Conservation (phyloP, 192 early-diverging fungal genomes). For the Blastocladiella britannica region DNA sequence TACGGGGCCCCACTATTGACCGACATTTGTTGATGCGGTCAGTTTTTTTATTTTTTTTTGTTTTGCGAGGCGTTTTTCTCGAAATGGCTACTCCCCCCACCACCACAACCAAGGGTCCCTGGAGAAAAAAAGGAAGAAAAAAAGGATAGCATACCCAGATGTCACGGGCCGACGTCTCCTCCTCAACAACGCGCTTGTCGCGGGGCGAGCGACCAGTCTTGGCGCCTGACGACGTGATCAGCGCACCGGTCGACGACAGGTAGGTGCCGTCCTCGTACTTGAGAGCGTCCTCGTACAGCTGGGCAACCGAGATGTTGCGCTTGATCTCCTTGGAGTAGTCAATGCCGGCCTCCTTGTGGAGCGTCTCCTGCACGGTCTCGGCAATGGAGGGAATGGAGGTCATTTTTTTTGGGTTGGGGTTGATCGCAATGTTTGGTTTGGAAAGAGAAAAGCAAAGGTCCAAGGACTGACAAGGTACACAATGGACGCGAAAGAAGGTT, state of each 20-base stretch:
- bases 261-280: slow-evolving; percentile 63
- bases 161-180: slow-evolving; percentile 56
- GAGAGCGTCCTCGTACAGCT: slow-evolving; percentile 85
- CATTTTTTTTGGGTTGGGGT: too few species aligned
- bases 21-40: too few species aligned
- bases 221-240: slow-evolving; percentile 71
- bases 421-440: too few species aligned
- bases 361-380: slow-evolving; percentile 34
- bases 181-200: slow-evolving; percentile 96
- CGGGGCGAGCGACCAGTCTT: slow-evolving; percentile 86
- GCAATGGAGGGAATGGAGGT: slow-evolving; percentile 9
- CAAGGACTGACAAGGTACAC: too few species aligned
- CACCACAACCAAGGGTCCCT: too few species aligned
- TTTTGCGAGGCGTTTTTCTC: too few species aligned
- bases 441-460: too few species aligned
- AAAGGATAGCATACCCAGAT: slow-evolving; percentile 40
- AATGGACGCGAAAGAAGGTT: too few species aligned
- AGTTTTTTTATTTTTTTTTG: too few species aligned
- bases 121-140: slow-evolving; percentile 1
- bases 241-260: slow-evolving; percentile 76
- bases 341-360: slow-evolving; percentile 48
- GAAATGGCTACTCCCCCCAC: too few species aligned
- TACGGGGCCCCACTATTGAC: slow-evolving; percentile 85
- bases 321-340: slow-evolving; percentile 64
- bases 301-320: slow-evolving; percentile 63